These are phyloP conservation scores for Echites panduratus DNA, from an alignment of 257 asterid genomes.

Conservation along the genomic window DNA sequence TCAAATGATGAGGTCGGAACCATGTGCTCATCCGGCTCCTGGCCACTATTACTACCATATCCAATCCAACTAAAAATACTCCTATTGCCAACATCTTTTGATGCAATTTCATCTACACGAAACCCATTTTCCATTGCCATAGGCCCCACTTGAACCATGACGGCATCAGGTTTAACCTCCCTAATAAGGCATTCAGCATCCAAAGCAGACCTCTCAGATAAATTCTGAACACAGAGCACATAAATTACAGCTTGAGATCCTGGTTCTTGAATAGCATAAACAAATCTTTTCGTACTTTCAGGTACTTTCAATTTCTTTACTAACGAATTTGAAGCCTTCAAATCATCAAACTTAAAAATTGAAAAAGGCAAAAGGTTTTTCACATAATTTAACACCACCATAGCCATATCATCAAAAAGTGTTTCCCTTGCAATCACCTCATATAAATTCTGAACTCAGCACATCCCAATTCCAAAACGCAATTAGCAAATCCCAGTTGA, in stretches of 20 bases:
- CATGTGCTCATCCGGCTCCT: slow-evolving; percentile 20
- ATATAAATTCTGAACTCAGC: not conserved
- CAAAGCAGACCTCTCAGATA: slow-evolving; percentile 70
- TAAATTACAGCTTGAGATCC: slow-evolving; percentile 57
- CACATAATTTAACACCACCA: slow-evolving; percentile 41
- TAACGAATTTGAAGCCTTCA: slow-evolving; percentile 62
- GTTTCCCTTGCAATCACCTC: slow-evolving; percentile 1
- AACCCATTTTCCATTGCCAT: slow-evolving; percentile 23
- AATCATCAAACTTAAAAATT: slow-evolving; percentile 40
- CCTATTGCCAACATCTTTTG: slow-evolving; percentile 1
- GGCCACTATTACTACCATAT: not conserved
- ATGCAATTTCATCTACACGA: slow-evolving; percentile 19
- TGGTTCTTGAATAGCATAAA: slow-evolving; percentile 68
- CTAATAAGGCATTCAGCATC: slow-evolving; percentile 76
- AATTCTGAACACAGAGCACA: slow-evolving; percentile 69
- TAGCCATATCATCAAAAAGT: slow-evolving; percentile 6
- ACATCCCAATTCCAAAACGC: not conserved
- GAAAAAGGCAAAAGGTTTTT: slow-evolving; percentile 76
- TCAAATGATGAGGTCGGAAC: slow-evolving; percentile 81
- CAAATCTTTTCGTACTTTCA: slow-evolving; percentile 69
- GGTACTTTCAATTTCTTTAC: slow-evolving; percentile 64
- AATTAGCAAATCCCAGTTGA: not conserved
- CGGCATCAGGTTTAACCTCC: slow-evolving; percentile 83
- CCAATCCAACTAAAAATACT: slow-evolving; percentile 1
- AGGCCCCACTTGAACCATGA: slow-evolving; percentile 66